Conservation (phyloP, 306 rosid species). For the Prunus kanzakura region DNA sequence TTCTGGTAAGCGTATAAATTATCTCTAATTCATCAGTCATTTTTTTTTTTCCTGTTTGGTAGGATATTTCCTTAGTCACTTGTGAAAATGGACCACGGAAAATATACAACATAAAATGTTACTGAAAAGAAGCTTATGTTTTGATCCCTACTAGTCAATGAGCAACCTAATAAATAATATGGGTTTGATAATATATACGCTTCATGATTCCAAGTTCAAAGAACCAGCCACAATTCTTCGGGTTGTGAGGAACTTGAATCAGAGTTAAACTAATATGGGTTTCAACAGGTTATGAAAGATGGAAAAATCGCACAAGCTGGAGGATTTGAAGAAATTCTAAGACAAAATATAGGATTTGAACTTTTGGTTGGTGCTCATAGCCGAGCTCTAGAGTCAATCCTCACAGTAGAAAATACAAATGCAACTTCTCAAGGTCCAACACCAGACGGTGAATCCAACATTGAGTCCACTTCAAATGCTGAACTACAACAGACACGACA, state of each 20-base stretch:
- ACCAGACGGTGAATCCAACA: conserved; percentile 39
- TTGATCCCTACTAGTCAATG: background rate
- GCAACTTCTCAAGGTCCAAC: conserved; percentile 34
- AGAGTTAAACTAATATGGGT: conserved; percentile 16
- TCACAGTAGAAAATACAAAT: conserved; percentile 58
- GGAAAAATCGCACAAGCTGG: conserved; percentile 89
- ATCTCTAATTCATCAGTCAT: conserved; percentile 5
- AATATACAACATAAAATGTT: background rate
- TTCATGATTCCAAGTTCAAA: background rate
- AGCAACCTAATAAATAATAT: background rate
- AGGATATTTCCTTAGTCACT: background rate
- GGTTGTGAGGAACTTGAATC: background rate
- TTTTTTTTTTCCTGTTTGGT: background rate
- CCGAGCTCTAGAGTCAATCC: conserved; percentile 76
- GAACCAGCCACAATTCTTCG: background rate
- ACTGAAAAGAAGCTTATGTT: background rate
- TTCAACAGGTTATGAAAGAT: conserved; percentile 82
- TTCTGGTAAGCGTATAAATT: conserved; percentile 54
- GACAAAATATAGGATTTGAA: conserved; percentile 87
- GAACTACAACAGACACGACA: conserved; percentile 34
- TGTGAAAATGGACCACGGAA: background rate
- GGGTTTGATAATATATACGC: background rate
- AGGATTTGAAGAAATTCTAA: conserved; percentile 68
- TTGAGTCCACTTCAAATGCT: conserved; percentile 33
- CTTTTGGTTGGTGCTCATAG: conserved; percentile 90